Base-by-base conservation (phyloP, 2,329 filamentous ascomycete genomes). In the Ophiocordyceps sinensis region DNA sequence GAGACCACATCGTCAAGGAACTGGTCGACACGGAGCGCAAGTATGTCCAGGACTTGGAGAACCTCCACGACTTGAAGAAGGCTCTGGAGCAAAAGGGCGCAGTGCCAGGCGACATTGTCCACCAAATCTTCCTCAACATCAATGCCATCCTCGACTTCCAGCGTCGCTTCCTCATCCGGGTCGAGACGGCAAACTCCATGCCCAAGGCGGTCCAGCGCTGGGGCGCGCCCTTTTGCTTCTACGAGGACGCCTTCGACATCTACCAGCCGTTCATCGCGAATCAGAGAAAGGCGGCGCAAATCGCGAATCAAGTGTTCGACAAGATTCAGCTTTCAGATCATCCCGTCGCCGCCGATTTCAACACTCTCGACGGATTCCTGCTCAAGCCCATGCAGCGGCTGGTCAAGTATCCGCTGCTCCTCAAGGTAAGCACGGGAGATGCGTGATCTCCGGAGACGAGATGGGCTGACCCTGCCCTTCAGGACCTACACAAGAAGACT, bases 221-320 rank as follows among this genome's bases (percentile, higher is more conserved):
- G 91, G 91, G 91, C n/a, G 72, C 78, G n/a, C 76, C 93, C 0
- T 96, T 96, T 56, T 73, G 83, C 13, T 70, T 79, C 13, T 87
- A 89, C 56, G 85, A 91, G 57, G 85, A 91, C 44, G 77, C 79
- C 0, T 95, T 98, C 60, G 78, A 82, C 46, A 88, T 94, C 45
- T 98, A 98, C 58, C 85, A 94, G 53, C 88, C 88, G 2, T 98
- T 96, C 53, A 96, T 96, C 51, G 86, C 91, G 29, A 98, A 98
- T 56, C 89, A 95, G 64, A 79, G 85, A 50, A 88, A 86, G 56
- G 93, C 89, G 44, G 87, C 89, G 41, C 75, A 82, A 49, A 75
- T 85, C n/a, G 88, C 87, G 13, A 79, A 84, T 50, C 74, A 80
- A 44, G 81, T 89, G 45, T 95, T 93, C 59, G 83, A 91, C 52